Base-by-base conservation (phyloP, 2,329 filamentous ascomycete species). In the Trichoderma cornu-damae region DNA sequence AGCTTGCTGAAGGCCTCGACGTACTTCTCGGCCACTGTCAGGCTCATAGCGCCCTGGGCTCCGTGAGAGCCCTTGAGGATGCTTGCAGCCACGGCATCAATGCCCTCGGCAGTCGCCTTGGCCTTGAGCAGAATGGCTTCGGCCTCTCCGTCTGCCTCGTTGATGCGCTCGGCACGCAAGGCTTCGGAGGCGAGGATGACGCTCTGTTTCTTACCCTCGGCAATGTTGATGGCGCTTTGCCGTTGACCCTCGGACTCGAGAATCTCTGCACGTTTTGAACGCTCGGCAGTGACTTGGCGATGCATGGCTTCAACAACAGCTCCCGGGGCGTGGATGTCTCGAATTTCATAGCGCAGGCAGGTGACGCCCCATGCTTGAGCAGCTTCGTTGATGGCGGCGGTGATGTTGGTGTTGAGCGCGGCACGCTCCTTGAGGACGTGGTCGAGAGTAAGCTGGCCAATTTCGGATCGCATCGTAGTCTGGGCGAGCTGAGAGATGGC, bases 381-480 rank as follows among this genome's bases (percentile, higher is more conserved):
- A 1, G 94, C 94, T 72, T 97, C 93, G 72, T 99, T 99, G 80
- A 99, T 97, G 42, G 94, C 93, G 58, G 90, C 87, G n/a, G 94
- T 97, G 71, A 99, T 99, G 76, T 99, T 97, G 63, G 85, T 91
- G 79, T 99, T 99, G 64, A 99, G 86, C 18, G 91, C 90, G 3
- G 92, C 90, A 62, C 94, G 90, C 79, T 99, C 94, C 73, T 97
- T 97, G 59, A 99, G 83, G 43, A 99, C 94, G 75, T 99, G 93
- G 74, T 99, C 94, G 66, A 99, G 88, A 1, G 90, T 89, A 60
- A 99, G 81, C 73, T 97, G 94, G 63, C 94, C 94, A 67, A 99
- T 99, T 74, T 99, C 94, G 68, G 89, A 95, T 67, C 94, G 90
- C 94, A 99, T 99, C 0, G 94, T 97, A 9, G 94, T 99, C 76